Evolutionary conservation across 768 basidiomycete genomes (phyloP).

Genomic region (Suillus bovinus): DNA sequence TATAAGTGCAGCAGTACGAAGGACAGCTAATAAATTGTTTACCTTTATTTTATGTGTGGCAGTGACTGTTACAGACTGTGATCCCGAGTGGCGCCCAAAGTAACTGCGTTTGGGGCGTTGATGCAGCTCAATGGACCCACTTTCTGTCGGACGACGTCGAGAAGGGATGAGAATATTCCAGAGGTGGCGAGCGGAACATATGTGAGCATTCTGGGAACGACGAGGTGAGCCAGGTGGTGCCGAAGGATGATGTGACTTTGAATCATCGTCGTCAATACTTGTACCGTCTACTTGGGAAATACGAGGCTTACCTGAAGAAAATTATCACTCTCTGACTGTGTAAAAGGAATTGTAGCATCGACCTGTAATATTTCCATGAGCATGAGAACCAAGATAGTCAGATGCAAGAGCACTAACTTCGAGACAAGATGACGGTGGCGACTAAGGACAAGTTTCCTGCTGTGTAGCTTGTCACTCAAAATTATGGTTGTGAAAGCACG

Average conservation of each 20-base stretch:
- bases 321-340: not conserved
- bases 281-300: not conserved
- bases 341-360: not conserved
- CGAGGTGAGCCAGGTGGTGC: not conserved
- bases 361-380: not conserved
- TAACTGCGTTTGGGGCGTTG: not conserved
- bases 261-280: not conserved
- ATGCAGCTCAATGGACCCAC: not conserved
- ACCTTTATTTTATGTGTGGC: not conserved
- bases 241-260: not conserved
- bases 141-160: not conserved
- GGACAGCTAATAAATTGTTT: too few relatives aligned
- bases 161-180: not conserved
- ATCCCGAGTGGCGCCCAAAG: not conserved
- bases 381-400: not conserved
- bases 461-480: not conserved
- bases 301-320: not conserved
- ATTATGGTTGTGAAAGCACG: not conserved
- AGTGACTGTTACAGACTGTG: not conserved
- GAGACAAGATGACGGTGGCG: not conserved
- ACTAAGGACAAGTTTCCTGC: not conserved
- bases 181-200: not conserved
- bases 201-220: not conserved
- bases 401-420: not conserved
- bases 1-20: not conserved